Evolutionary conservation across 2,329 filamentous ascomycete species (phyloP), one percentile per base, ranked within the genome.

Genomic region (Cladorrhinum sp.): DNA sequence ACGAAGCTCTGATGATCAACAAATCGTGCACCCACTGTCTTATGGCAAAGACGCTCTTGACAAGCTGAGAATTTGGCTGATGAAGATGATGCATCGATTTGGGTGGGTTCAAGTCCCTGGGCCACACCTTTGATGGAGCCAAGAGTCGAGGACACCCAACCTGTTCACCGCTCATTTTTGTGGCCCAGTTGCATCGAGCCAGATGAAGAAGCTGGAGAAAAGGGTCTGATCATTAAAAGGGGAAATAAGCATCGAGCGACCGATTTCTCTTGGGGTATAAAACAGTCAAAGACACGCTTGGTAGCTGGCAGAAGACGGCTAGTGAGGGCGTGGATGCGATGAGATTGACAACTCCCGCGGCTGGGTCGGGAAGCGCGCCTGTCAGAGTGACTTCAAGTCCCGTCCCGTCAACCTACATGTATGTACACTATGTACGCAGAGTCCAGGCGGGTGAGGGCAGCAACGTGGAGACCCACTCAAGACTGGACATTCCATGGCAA

Each of bases 141-240:
- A 55, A 46, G 42, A 55, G 18, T 46, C 20, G 20, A 36, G 16
- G 12, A 20, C 16, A 39, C 54, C 54, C 26, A 49, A 21, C 33
- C 54, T 49, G 54, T 39, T 46, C 54, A 57, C 54, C 54, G 54
- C 54, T 57, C 54, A 36, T 57, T 57, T 57, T 12, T 26, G 42
- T 33, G 21, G 42, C n/a, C 12, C 26, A 12, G 12, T 42, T 48
- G 21, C 54, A 57, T 57, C 54, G 3, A 46, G n/a, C n/a, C 42
- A 18, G 42, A 20, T 21, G 42, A 46, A 20, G n/a, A 20, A 20
- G 42, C 7, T 20, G 12, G 33, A 16, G 33, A 16, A 16, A 9
- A 36, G 12, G 33, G 9, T 9, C 9, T 28, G 4, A 28, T 28
- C 7, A 36, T 9, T 9, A 16, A 16, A 36, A 10, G 33, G 33